Evolutionary conservation across 176 grass and related monocot genomes (phyloP).

Genomic region (Paspalum notatum): DNA sequence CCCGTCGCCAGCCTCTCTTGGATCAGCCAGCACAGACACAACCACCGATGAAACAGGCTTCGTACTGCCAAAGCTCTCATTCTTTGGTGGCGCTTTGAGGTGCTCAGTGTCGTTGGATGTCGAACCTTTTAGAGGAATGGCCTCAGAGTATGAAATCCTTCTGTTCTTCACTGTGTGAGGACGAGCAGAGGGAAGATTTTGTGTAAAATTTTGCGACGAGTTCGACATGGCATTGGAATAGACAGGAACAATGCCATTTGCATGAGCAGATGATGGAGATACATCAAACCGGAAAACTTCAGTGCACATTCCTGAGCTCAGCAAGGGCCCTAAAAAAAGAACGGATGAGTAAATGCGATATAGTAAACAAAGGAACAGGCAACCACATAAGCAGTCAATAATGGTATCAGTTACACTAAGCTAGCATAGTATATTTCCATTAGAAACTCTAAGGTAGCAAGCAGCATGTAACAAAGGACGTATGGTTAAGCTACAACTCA

Average conservation of each 20-base stretch:
- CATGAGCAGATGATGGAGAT: constrained; percentile 40
- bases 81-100: constrained; percentile 44
- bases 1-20: constrained; percentile 59
- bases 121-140: constrained; percentile 68
- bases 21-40: constrained; percentile 89
- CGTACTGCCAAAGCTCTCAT: constrained; percentile 37
- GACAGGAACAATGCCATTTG: constrained; percentile 59
- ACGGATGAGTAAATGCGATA: neutral
- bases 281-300: constrained; percentile 92
- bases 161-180: constrained; percentile 60
- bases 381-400: neutral
- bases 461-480: neutral
- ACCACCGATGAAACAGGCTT: constrained; percentile 78
- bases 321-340: constrained; percentile 65
- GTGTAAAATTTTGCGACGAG: constrained; percentile 50
- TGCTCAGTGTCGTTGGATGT: constrained; percentile 59
- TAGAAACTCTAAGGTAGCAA: neutral
- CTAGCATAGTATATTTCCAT: neutral
- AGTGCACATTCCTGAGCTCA: constrained; percentile 91
- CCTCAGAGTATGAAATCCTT: constrained; percentile 63
- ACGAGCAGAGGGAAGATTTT: constrained; percentile 28
- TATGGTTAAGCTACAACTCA: neutral
- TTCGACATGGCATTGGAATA: constrained; percentile 49
- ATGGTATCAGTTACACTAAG: neutral
- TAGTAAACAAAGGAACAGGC: neutral